Base-by-base conservation (phyloP, 1,284 basidiomycete genomes). In the Cryptococcus amylolentus region DNA sequence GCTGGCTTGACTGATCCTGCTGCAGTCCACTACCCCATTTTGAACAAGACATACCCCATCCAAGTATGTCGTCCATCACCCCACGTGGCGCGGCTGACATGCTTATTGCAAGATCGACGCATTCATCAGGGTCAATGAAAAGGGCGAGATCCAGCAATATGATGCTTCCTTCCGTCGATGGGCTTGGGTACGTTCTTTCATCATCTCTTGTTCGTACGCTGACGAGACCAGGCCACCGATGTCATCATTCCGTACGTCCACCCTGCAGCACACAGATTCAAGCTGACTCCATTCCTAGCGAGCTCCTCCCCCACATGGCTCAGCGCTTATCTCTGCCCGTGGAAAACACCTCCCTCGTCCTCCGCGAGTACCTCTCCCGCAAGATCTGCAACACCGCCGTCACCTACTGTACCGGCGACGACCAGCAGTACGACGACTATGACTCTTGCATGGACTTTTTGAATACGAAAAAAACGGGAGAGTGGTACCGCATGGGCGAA, bases 281-380 rank as follows among this genome's bases (percentile, higher is more conserved):
- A 12, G 27, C 16, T 27, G 31, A 18, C n/a, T 31, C 40, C 13
- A 31, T 12, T 18, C 2, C 10, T 31, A 61, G 58, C 16, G 42
- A 52, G 23, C 59, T 68, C 10, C 45, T 66, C 6, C 69, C 67
- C 0, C 52, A 62, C 16, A 68, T 70, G 68, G 65, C 65, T 1
- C 27, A 42, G 5, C 23, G 27, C 18, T 18, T 57, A 16, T 14
- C 38, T 40, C 28, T 57, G 0, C 35, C 52, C 12, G 44, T 47
- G 31, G 42, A 49, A 20, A 63, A 65, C 48, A 35, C 52, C 2
- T 55, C 58, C 5, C 39, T 52, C 14, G 45, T 64, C 41, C 46
- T 68, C 12, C 65, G 62, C 41, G 47, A 57, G 26, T 67, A 67
- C 50, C 42, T 67, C 5, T 51, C 62, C 8, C 51, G 45, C 9